Conservation (phyloP, 1,284 basidiomycete species). For the Sanghuangporus weigelae region DNA sequence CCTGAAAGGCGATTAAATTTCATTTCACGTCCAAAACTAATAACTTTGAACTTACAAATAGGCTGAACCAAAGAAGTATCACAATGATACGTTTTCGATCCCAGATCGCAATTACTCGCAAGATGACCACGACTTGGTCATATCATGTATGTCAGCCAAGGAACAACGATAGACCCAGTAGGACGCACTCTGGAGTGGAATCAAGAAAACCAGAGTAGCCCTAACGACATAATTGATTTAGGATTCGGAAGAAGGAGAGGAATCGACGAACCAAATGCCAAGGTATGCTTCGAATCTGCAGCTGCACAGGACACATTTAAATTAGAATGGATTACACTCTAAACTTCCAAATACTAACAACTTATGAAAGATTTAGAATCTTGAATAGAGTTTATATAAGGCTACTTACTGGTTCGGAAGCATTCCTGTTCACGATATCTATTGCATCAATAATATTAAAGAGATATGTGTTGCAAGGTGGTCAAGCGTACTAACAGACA, state of each 20-base stretch:
- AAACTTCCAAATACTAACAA: not conserved
- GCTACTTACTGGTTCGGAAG: not conserved
- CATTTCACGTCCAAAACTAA: not conserved
- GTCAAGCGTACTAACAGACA: not conserved
- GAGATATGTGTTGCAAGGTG: not conserved
- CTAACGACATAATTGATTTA: not conserved
- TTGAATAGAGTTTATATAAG: not conserved
- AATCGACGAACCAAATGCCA: not conserved
- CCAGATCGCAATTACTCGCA: constrained; percentile 5
- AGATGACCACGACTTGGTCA: constrained; percentile 1
- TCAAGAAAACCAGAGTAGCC: constrained; percentile 2
- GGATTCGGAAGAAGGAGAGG: not conserved
- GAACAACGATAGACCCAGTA: not conserved
- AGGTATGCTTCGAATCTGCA: constrained; percentile 8
- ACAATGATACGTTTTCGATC: not conserved
- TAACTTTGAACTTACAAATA: not conserved
- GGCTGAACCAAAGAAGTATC: not conserved
- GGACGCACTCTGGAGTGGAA: constrained; percentile 8
- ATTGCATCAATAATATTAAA: not conserved
- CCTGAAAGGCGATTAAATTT: not conserved
- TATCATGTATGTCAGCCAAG: not conserved
- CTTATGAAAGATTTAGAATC: not conserved
- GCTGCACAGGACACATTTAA: not conserved
- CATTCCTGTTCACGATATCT: not conserved
- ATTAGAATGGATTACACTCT: not conserved